Percentiles rank a stretch among this genome's conserved stretches.
Evolutionary conservation across 352 stramenopile species (phyloP).

Genomic region (Globisporangium carolinianum): DNA sequence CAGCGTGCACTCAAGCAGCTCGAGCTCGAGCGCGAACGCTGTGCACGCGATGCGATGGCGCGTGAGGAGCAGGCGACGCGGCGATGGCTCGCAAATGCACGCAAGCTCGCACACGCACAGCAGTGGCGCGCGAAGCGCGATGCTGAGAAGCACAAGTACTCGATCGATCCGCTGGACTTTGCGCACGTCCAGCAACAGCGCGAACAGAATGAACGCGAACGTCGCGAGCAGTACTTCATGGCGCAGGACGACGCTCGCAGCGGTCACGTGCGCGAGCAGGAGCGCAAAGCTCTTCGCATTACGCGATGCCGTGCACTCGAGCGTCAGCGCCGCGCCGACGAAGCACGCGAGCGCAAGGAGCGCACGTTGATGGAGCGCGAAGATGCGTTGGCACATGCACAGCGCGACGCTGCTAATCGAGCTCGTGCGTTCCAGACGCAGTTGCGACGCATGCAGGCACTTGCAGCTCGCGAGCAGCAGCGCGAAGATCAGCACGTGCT

Average conservation of each 20-base stretch:
- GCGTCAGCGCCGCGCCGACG: slow-evolving; percentile 23
- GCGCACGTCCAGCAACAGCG: slow-evolving; percentile 29
- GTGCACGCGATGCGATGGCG: slow-evolving; percentile 29
- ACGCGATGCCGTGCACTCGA: slow-evolving; percentile 27
- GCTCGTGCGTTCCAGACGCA: slow-evolving; percentile 27
- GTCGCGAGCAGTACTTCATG: slow-evolving; percentile 44
- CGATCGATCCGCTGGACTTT: slow-evolving; percentile 51
- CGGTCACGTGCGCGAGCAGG: slow-evolving; percentile 20
- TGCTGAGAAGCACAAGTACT: slow-evolving; percentile 33
- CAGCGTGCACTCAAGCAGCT: slow-evolving; percentile 22
- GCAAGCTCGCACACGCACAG: slow-evolving; percentile 26
- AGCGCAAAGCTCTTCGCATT: slow-evolving; percentile 37
- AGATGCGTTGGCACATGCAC: slow-evolving; percentile 21
- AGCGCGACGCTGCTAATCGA: slow-evolving; percentile 8
- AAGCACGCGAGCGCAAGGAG: slow-evolving; percentile 23
- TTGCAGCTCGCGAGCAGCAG: slow-evolving; percentile 24
- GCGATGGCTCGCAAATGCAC: slow-evolving; percentile 26
- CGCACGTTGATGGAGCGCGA: slow-evolving; percentile 33
- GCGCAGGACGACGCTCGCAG: slow-evolving; percentile 28
- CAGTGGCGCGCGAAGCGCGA: slow-evolving; percentile 46
- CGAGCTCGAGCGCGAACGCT: slow-evolving; percentile 29
- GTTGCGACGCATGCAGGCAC: slow-evolving; percentile 33
- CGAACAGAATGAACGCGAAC: slow-evolving; percentile 37
- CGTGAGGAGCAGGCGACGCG: slow-evolving; percentile 30
- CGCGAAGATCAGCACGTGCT: slow-evolving; percentile 28